Percentiles rank a stretch among this genome's conserved stretches.
These are phyloP conservation scores for Boletus huronensis DNA, from an alignment of 768 basidiomycete species.

Conservation along the genomic window DNA sequence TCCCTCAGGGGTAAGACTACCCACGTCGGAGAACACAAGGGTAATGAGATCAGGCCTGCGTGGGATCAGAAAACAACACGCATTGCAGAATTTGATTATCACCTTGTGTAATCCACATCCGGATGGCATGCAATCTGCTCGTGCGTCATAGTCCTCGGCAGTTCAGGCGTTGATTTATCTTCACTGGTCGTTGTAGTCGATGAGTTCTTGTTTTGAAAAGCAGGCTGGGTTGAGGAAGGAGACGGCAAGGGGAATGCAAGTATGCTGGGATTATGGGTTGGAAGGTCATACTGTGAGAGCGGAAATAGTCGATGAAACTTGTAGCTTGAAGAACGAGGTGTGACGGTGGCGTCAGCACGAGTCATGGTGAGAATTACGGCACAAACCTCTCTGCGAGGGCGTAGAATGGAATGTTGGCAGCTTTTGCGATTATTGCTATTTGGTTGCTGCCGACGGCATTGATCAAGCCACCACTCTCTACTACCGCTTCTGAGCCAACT, in stretches of 20 bases:
- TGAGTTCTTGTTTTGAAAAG: slow-evolving; percentile 1
- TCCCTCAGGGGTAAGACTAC: slow-evolving; percentile 87
- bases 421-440: slow-evolving; percentile 94
- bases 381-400: slow-evolving; percentile 84
- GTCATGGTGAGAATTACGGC: slow-evolving; percentile 18
- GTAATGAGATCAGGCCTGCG: slow-evolving; percentile 87
- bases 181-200: slow-evolving; percentile 2
- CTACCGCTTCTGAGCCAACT: slow-evolving; percentile 97
- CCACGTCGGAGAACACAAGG: slow-evolving; percentile 91
- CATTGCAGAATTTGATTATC: slow-evolving; percentile 18
- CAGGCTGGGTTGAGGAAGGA: slow-evolving; percentile 6
- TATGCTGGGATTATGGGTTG: slow-evolving; percentile 72
- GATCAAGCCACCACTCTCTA: slow-evolving; percentile 90
- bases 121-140: slow-evolving; percentile 83
- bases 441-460: slow-evolving; percentile 95
- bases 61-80: slow-evolving; percentile 24
- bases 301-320: slow-evolving; percentile 98
- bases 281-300: slow-evolving; percentile 85
- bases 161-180: slow-evolving; percentile 2
- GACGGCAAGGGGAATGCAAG: slow-evolving; percentile 59
- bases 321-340: slow-evolving; percentile 55
- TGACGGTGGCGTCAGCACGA: slow-evolving; percentile 21
- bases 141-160: slow-evolving; percentile 54
- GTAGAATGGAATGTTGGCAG: slow-evolving; percentile 94
- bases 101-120: slow-evolving; percentile 93